Conservation (phyloP, 441 rosid genomes). For the Eruca vesicaria region DNA sequence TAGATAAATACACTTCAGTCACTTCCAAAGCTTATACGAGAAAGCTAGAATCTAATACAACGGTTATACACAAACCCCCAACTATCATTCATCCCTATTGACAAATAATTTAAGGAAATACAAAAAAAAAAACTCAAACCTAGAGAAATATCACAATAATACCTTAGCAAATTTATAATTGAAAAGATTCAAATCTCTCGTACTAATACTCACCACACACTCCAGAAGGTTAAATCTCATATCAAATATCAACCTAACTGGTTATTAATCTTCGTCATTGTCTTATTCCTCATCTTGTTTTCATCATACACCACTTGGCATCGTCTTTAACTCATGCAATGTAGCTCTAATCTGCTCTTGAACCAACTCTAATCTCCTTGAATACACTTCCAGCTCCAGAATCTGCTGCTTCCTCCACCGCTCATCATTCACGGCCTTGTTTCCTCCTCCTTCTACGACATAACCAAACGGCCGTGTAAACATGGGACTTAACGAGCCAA, state of each 20-base stretch:
- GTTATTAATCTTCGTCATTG: constrained; percentile 15
- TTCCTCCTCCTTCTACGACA: constrained; percentile 36
- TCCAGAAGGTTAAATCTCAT: constrained; percentile 30
- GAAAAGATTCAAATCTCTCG: constrained; percentile 21
- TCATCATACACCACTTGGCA: constrained; percentile 50
- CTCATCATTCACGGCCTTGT: constrained; percentile 52
- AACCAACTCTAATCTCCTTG: constrained; percentile 82
- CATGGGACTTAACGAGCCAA: constrained; percentile 27
- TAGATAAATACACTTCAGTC: neutral
- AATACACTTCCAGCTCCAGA: constrained; percentile 87
- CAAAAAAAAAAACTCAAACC: constrained; percentile 6
- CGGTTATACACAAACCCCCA: constrained; percentile 34
- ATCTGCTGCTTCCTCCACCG: constrained; percentile 98
- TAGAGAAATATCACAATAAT: constrained; percentile 28
- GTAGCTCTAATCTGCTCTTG: constrained; percentile 84
- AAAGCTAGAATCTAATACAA: constrained; percentile 34
- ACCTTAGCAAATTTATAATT: constrained; percentile 25
- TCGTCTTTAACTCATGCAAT: constrained; percentile 74
- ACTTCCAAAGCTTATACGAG: neutral
- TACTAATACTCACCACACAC: constrained; percentile 35
- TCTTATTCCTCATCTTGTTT: constrained; percentile 19
- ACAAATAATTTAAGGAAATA: constrained; percentile 20
- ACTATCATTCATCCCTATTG: constrained; percentile 33
- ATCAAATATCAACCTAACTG: constrained; percentile 25
- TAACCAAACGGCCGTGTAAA: constrained; percentile 41